Conservation (phyloP, 495 filamentous ascomycete species). For the Xanthoparmelia taractica region DNA sequence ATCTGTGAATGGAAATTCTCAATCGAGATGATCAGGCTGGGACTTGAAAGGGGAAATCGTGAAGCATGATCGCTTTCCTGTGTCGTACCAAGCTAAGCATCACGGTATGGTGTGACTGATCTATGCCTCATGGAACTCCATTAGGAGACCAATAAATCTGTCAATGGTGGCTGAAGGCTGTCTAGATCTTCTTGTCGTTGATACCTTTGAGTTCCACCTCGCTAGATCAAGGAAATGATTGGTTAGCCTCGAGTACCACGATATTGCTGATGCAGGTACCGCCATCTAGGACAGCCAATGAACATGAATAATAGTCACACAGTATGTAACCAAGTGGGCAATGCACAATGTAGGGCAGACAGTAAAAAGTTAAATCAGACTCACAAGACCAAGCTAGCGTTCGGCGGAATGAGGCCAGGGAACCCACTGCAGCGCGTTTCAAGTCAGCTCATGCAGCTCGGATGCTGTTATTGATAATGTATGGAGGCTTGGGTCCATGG, state of each 20-base stretch:
- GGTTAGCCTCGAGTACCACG: constrained; percentile 17
- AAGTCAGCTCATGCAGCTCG: constrained; percentile 2
- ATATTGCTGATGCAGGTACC: constrained; percentile 2
- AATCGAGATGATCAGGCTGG: background rate
- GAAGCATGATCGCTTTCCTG: constrained; percentile 4
- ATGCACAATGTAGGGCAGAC: constrained; percentile 1
- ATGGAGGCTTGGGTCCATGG: background rate
- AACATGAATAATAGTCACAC: background rate
- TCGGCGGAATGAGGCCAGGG: constrained; percentile 52
- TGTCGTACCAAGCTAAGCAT: constrained; percentile 1
- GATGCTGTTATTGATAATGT: background rate
- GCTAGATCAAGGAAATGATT: constrained; percentile 24
- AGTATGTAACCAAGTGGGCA: background rate
- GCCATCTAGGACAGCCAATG: constrained; percentile 4
- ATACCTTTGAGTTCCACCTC: constrained; percentile 41
- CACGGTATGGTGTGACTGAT: background rate
- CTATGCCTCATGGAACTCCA: constrained; percentile 1
- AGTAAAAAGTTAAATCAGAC: constrained; percentile 22
- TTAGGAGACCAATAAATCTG: background rate
- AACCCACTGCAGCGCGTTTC: constrained; percentile 48
- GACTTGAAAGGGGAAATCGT: constrained; percentile 7
- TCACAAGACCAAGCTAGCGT: constrained; percentile 46
- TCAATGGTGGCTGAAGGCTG: background rate
- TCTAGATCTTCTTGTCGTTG: constrained; percentile 34
- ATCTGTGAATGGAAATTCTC: background rate